A percentile compares a stretch with the other conserved stretches of the same genome.
These are phyloP conservation scores for Colletotrichum karsti DNA, from an alignment of 2,329 filamentous ascomycete species.

Conservation along the genomic window DNA sequence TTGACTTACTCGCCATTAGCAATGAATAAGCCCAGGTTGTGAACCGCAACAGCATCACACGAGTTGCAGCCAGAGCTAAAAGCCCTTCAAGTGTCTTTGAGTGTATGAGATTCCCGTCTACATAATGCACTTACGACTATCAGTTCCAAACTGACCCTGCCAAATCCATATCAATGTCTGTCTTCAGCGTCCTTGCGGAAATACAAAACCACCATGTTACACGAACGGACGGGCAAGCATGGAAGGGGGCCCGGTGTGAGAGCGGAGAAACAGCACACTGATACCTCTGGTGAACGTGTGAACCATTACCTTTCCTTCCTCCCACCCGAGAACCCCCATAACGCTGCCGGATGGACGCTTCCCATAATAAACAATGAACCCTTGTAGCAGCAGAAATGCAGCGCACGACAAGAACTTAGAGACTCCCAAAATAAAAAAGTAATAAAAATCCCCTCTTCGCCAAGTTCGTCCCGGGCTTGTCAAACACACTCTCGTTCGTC, in stretches of 20 bases:
- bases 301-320: background rate
- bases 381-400: slow-evolving; percentile 27
- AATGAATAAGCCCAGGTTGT: too few relatives aligned
- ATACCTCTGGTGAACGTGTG: background rate
- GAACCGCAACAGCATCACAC: background rate
- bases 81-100: background rate
- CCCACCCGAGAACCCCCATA: background rate
- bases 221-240: slow-evolving; percentile 13
- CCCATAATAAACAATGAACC: slow-evolving; percentile 21
- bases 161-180: slow-evolving; percentile 13
- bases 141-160: slow-evolving; percentile 12
- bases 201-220: slow-evolving; percentile 19
- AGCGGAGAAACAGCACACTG: background rate
- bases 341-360: slow-evolving; percentile 23
- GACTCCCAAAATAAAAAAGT: slow-evolving; percentile 18
- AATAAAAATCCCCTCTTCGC: slow-evolving; percentile 19
- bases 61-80: background rate
- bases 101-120: slow-evolving; percentile 21
- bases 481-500: background rate
- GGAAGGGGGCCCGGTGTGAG: background rate
- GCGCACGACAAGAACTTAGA: slow-evolving; percentile 22
- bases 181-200: slow-evolving; percentile 4
- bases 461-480: background rate
- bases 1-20: slow-evolving; percentile 18
- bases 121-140: slow-evolving; percentile 15